These are phyloP conservation scores for Suillus luteus DNA, from an alignment of 768 basidiomycete genomes.

Conservation along the genomic window DNA sequence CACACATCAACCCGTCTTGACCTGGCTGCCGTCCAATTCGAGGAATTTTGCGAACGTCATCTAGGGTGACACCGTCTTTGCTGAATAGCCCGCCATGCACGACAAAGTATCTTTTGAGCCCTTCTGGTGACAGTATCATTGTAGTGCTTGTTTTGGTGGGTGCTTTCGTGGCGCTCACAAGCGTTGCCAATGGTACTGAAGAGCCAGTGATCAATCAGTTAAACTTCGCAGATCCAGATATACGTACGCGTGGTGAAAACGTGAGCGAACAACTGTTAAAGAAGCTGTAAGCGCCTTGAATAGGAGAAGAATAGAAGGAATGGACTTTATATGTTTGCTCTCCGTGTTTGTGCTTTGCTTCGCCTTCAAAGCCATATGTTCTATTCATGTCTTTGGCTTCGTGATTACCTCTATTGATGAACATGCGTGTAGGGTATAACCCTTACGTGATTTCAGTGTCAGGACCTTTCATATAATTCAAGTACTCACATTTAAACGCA, in stretches of 20 bases:
- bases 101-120: slow-evolving; percentile 87
- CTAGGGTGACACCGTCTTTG: slow-evolving; percentile 91
- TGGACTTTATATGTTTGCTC: slow-evolving; percentile 89
- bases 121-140: slow-evolving; percentile 80
- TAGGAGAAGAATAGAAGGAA: slow-evolving; percentile 1
- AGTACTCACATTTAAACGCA: slow-evolving; percentile 84
- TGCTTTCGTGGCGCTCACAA: slow-evolving; percentile 71
- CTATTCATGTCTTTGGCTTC: slow-evolving; percentile 98
- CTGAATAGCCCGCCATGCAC: slow-evolving; percentile 97
- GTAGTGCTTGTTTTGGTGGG: slow-evolving; percentile 42
- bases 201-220: slow-evolving; percentile 12
- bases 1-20: slow-evolving; percentile 94
- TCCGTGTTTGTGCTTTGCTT: slow-evolving; percentile 95
- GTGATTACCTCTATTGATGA: slow-evolving; percentile 95
- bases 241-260: slow-evolving; percentile 85
- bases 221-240: slow-evolving; percentile 2
- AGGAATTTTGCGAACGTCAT: slow-evolving; percentile 87
- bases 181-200: slow-evolving; percentile 86
- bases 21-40: slow-evolving; percentile 91
- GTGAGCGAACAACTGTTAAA: slow-evolving; percentile 80
- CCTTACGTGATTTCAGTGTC: slow-evolving; percentile 47
- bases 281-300: slow-evolving; percentile 8
- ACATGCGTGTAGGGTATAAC: slow-evolving; percentile 89
- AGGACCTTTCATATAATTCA: slow-evolving; percentile 3
- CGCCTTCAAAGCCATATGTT: slow-evolving; percentile 92